Percentiles rank a stretch among this genome's conserved stretches.
phyloP scores from a whole-genome alignment of 2,329 filamentous ascomycete genomes.

The Ascochyta clinopodiicola region DNA sequence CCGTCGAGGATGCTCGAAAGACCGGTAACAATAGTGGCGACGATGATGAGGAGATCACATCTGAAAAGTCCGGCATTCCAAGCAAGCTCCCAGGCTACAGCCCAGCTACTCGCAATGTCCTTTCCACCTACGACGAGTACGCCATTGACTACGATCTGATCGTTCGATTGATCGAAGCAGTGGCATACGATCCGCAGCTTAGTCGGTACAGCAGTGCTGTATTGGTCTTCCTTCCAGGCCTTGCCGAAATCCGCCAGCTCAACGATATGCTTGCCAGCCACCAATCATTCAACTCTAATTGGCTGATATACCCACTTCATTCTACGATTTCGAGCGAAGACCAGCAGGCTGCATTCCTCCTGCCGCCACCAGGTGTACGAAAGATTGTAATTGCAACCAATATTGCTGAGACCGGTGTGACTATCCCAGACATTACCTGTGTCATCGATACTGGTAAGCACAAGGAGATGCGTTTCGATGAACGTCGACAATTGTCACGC shows the following conservation, averaged over 20 bases:
- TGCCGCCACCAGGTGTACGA: conserved; percentile 80
- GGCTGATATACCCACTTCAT: conserved; percentile 89
- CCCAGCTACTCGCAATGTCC: conserved; percentile 72
- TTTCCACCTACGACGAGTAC: conserved; percentile 86
- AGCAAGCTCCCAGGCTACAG: conserved; percentile 77
- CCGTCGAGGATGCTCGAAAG: conserved; percentile 56
- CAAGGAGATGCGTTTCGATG: conserved; percentile 96
- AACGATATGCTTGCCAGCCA: conserved; percentile 85
- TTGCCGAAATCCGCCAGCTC: conserved; percentile 87
- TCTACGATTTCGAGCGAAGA: conserved; percentile 96
- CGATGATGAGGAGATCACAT: conserved; percentile 54
- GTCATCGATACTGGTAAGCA: conserved; percentile 97
- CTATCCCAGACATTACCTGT: conserved; percentile 95
- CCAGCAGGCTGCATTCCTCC: conserved; percentile 88
- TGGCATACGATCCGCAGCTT: conserved; percentile 73
- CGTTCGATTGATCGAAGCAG: conserved; percentile 75
- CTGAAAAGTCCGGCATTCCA: conserved; percentile 63
- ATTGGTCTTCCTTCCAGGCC: conserved; percentile 91
- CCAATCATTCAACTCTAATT: conserved; percentile 74
- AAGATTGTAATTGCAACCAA: conserved; percentile 98
- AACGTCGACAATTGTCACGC: conserved; percentile 86
- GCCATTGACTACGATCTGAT: conserved; percentile 89
- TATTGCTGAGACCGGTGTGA: conserved; percentile 98
- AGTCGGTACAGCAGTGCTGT: conserved; percentile 83
- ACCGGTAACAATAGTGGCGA: conserved; percentile 56